These are phyloP conservation scores for Nicotiana knightiana DNA, from an alignment of 257 asterid genomes.

Conservation along the genomic window DNA sequence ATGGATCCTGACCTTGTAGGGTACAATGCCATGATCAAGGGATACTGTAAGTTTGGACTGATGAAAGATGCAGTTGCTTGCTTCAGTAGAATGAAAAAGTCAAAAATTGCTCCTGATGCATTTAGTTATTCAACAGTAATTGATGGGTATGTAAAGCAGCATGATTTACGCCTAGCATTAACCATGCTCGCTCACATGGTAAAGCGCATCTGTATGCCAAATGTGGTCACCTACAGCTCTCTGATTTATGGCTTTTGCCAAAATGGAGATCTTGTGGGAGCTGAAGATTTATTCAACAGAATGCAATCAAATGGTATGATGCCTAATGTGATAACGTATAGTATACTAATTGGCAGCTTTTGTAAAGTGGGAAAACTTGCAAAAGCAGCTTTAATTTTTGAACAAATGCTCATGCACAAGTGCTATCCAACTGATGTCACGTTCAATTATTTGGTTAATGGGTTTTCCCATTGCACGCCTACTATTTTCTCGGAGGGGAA, in stretches of 20 bases:
- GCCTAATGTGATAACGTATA: constrained; percentile 90
- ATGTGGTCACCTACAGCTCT: constrained; percentile 67
- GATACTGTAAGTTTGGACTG: constrained; percentile 71
- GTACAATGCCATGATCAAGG: constrained; percentile 86
- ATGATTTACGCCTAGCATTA: constrained; percentile 51
- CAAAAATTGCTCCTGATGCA: constrained; percentile 53
- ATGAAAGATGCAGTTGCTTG: constrained; percentile 61
- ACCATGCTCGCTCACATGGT: constrained; percentile 45
- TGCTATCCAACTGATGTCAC: constrained; percentile 77
- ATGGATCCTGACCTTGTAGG: constrained; percentile 67
- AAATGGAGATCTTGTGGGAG: constrained; percentile 40
- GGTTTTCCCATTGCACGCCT: constrained; percentile 40
- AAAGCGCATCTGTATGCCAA: constrained; percentile 39
- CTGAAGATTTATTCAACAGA: constrained; percentile 46
- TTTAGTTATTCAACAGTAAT: constrained; percentile 77
- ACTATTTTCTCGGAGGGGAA: constrained; percentile 11
- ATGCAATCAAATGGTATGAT: constrained; percentile 45
- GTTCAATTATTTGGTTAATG: constrained; percentile 68
- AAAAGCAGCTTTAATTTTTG: constrained; percentile 60
- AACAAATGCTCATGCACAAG: constrained; percentile 64
- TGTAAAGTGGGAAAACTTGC: constrained; percentile 62
- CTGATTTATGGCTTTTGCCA: constrained; percentile 72
- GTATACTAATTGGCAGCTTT: constrained; percentile 59
- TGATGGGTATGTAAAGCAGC: constrained; percentile 78
- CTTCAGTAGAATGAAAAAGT: constrained; percentile 44